Evolutionary conservation across 176 grass and related monocot genomes (phyloP).

Genomic region (Cenchrus purpureus): DNA sequence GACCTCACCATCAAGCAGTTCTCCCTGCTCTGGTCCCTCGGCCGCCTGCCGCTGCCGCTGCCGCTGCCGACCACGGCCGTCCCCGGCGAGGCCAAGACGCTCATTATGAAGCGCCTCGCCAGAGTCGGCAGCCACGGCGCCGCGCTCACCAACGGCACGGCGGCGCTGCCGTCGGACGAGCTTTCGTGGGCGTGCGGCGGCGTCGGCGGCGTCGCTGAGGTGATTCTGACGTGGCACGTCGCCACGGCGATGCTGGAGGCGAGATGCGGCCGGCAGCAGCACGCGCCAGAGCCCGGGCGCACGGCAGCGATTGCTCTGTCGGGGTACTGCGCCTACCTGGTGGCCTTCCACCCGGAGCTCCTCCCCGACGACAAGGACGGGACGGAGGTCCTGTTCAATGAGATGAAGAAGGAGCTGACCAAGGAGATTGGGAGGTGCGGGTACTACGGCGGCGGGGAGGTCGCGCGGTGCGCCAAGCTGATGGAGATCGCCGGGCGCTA

Average conservation of each 20-base stretch:
- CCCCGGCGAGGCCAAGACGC: not conserved
- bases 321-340: not conserved
- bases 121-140: too few relatives aligned
- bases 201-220: not conserved
- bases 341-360: not conserved
- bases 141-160: too few relatives aligned
- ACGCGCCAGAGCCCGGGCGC: not conserved
- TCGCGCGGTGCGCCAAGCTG: not conserved
- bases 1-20: not conserved
- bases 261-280: not conserved
- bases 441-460: not conserved
- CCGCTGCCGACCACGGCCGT: not conserved
- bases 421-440: not conserved
- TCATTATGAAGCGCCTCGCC: not conserved
- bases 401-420: not conserved
- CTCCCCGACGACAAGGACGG: not conserved
- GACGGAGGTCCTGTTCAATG: not conserved
- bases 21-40: not conserved
- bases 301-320: not conserved
- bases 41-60: too few relatives aligned
- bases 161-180: not conserved
- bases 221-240: not conserved
- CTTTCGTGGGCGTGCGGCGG: not conserved
- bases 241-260: not conserved
- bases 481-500: not conserved